These are phyloP conservation scores for Angophora floribunda DNA, from an alignment of 345 rosid species.

Conservation along the genomic window DNA sequence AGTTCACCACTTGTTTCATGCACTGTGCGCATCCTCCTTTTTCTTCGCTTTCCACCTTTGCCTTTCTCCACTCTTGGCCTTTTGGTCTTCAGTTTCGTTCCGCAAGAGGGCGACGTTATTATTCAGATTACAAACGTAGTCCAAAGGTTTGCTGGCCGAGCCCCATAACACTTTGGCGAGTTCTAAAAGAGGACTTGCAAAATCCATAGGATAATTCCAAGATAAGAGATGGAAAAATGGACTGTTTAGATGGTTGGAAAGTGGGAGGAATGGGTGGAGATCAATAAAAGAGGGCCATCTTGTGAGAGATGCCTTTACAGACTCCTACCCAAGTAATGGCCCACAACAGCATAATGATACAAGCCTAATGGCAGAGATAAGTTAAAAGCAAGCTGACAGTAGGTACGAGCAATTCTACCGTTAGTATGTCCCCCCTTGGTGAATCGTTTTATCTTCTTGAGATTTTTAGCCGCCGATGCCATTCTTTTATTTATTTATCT, in stretches of 20 bases:
- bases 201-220: background rate
- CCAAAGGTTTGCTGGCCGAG: background rate
- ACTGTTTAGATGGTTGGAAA: background rate
- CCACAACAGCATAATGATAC: background rate
- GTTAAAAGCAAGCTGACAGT: too few relatives aligned
- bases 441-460: too few relatives aligned
- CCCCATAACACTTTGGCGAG: background rate
- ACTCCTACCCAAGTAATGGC: background rate
- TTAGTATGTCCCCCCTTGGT: fast-evolving
- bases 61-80: background rate
- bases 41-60: background rate
- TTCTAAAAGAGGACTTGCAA: background rate
- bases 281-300: background rate
- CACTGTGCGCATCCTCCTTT: background rate
- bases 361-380: too few relatives aligned
- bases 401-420: too few relatives aligned
- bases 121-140: background rate
- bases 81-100: background rate
- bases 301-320: too few relatives aligned
- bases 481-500: too few relatives aligned
- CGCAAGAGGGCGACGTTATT: background rate
- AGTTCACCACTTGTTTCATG: background rate
- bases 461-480: background rate
- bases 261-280: background rate
- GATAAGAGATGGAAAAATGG: background rate